Base-by-base conservation (phyloP, 2,329 filamentous ascomycete genomes). In the Lizonia empirigonia region DNA sequence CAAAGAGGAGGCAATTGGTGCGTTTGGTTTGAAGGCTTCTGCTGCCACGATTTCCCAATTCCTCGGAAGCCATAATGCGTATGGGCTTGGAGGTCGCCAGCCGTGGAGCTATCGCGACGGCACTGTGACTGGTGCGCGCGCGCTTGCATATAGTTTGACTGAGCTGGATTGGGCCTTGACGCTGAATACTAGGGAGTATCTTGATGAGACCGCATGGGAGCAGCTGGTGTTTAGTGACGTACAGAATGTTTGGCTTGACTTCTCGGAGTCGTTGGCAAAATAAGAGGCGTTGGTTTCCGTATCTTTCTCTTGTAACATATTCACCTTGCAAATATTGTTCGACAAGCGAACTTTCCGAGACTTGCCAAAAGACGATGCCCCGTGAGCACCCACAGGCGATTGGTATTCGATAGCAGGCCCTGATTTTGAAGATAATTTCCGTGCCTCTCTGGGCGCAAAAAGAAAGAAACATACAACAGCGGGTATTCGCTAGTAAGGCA, bases 1-100 rank as follows among this genome's bases (percentile, higher is more conserved):
- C 40, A 62, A 63, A 37, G 62, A 64, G 20, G 53, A 54, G 19
- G 50, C 47, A 1, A 39, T 64, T 9, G 60, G 51, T 12, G 34
- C 58, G 4, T 53, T 58, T 30, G 60, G 46, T n/a, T 41, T 64
- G 16, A 53, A 39, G 29, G 58, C 60, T 22, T 60, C 55, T 6
- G 62, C 62, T 1, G 44, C 18, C 7, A 58, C 60, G 3, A 36
- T 64, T 22, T 47, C 56, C 1, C 37, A 46, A 34, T 63, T 64
- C 37, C 33, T 61, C 3, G 55, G 40, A 10, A 59, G n/a, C 2
- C 35, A 63, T 32, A 29, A 27, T 4, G 24, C 22, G 0, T 49
- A 37, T 9, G 32, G 22, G 8, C 9, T 52, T 10, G 49, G 49
- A 33, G 41, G 41, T 15, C 49, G 42, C 15, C 16, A 36, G 23